A percentile compares a stretch with the other conserved stretches of the same genome.
Conservation (phyloP, 2,329 filamentous ascomycete species). For the Diaporthe longicolla region DNA sequence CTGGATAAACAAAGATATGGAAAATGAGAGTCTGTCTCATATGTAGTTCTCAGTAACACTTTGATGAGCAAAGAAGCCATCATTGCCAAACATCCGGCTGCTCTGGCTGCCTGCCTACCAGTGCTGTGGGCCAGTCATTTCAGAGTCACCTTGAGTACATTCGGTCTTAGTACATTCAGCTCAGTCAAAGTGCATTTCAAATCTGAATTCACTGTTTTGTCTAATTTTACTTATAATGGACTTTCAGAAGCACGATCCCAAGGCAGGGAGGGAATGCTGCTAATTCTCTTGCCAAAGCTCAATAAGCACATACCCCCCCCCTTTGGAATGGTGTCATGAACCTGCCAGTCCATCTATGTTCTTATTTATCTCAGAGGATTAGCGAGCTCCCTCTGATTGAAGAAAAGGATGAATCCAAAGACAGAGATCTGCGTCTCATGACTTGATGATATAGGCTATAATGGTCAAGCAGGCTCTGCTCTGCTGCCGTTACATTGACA, state of each 20-base stretch:
- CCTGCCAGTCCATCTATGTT: neutral
- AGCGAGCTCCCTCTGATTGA: neutral
- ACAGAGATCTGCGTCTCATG: rapidly evolving
- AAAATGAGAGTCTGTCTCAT: neutral
- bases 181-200: too few species aligned
- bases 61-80: neutral
- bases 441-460: neutral
- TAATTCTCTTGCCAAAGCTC: neutral
- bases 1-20: too few species aligned
- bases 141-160: too few species aligned
- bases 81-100: neutral
- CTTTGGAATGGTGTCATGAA: neutral
- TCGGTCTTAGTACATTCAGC: too few species aligned
- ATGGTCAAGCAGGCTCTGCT: neutral
- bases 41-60: too few species aligned
- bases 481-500: neutral
- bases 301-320: neutral
- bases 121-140: neutral
- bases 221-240: too few species aligned
- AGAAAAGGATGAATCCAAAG: neutral
- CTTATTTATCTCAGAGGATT: rapidly evolving
- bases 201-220: too few species aligned
- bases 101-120: neutral
- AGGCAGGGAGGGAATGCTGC: neutral
- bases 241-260: too few species aligned